Evolutionary conservation across 768 basidiomycete species (phyloP).

Genomic region (Lactarius indigo): DNA sequence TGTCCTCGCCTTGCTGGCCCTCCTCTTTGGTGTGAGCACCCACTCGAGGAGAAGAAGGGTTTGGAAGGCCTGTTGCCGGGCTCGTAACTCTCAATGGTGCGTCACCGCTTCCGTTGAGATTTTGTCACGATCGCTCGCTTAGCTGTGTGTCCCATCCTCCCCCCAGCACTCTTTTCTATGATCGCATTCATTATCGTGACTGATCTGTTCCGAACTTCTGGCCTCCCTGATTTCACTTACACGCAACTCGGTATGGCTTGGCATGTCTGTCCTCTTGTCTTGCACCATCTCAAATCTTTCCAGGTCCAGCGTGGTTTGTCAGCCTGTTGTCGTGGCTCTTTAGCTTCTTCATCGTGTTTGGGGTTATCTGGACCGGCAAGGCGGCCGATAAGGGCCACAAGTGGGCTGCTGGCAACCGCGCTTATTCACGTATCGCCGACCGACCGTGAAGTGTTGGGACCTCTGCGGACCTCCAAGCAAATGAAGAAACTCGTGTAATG

Average conservation of each 20-base stretch:
- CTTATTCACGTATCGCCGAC: constrained; percentile 44
- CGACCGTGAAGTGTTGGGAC: constrained; percentile 1
- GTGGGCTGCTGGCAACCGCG: constrained; percentile 78
- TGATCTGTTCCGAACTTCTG: constrained; percentile 47
- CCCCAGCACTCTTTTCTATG: constrained; percentile 57
- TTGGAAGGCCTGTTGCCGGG: constrained; percentile 70
- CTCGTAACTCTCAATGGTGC: constrained; percentile 60
- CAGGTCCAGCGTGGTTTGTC: constrained; percentile 59
- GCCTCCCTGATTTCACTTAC: constrained; percentile 49
- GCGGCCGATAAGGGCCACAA: constrained; percentile 56
- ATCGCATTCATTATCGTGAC: constrained; percentile 62
- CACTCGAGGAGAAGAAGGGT: constrained; percentile 70
- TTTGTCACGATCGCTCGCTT: not conserved
- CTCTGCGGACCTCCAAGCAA: not conserved
- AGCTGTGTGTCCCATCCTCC: not conserved
- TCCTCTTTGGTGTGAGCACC: constrained; percentile 68
- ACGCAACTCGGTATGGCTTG: constrained; percentile 53
- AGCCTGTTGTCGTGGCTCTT: constrained; percentile 60
- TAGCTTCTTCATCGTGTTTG: constrained; percentile 48
- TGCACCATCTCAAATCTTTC: not conserved
- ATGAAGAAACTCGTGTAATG: not conserved
- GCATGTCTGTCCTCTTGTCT: constrained; percentile 5
- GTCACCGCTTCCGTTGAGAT: constrained; percentile 15
- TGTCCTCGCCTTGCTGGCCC: constrained; percentile 50
- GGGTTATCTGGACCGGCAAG: constrained; percentile 59